These are phyloP conservation scores for Pythium aphanidermatum DNA, from an alignment of 352 stramenopile genomes.

Conservation along the genomic window DNA sequence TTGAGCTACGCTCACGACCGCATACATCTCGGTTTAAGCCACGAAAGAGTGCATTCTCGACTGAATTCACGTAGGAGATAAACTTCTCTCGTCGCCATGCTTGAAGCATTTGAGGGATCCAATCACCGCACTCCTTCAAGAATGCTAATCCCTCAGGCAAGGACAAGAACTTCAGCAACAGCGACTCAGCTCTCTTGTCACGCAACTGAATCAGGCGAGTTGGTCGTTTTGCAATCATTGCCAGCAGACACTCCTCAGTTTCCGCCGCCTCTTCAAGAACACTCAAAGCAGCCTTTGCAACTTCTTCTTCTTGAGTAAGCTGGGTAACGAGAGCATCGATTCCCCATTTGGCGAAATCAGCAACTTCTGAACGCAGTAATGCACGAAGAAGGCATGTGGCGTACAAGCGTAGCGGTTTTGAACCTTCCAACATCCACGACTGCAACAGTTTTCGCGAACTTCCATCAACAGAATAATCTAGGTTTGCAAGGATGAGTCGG, in stretches of 20 bases:
- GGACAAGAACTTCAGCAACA: constrained; percentile 82
- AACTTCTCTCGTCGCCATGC: constrained; percentile 80
- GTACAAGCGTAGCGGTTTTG: constrained; percentile 78
- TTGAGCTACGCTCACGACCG: constrained; percentile 46
- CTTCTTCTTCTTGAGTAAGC: constrained; percentile 78
- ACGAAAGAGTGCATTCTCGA: constrained; percentile 79
- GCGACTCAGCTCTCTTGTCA: constrained; percentile 71
- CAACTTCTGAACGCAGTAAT: constrained; percentile 77
- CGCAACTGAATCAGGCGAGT: constrained; percentile 72
- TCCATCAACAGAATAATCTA: constrained; percentile 86
- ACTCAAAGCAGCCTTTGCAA: constrained; percentile 81
- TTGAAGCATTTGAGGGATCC: constrained; percentile 71
- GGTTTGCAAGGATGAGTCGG: constrained; percentile 79
- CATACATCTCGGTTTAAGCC: constrained; percentile 75
- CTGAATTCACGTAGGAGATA: constrained; percentile 78
- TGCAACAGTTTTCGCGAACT: constrained; percentile 83
- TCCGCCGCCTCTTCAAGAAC: constrained; percentile 84
- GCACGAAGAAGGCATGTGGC: constrained; percentile 79
- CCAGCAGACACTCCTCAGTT: constrained; percentile 71
- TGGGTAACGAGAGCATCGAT: constrained; percentile 83
- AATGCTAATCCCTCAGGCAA: constrained; percentile 74
- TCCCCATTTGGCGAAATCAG: constrained; percentile 85
- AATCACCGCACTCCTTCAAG: constrained; percentile 71
- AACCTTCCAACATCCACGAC: constrained; percentile 85
- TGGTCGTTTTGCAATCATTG: constrained; percentile 80